Percentiles rank a stretch among this genome's conserved stretches.
Conservation (phyloP, 1,284 basidiomycete genomes). For the Melampsora medusae region DNA sequence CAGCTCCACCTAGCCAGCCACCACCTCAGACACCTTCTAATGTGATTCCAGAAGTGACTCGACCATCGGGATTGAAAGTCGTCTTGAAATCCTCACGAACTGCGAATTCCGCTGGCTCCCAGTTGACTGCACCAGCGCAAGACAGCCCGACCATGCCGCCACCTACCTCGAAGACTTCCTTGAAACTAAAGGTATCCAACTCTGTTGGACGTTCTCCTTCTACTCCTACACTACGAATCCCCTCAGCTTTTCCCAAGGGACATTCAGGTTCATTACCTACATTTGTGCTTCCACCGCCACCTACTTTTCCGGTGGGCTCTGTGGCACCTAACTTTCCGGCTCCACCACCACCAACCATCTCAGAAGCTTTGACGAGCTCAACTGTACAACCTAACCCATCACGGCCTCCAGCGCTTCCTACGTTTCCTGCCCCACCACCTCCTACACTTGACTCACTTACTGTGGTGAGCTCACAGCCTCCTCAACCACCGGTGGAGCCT, state of each 20-base stretch:
- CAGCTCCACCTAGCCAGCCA: not conserved
- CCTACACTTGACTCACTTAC: constrained; percentile 1
- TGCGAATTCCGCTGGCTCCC: not conserved
- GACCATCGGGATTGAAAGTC: constrained; percentile 31
- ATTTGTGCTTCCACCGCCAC: constrained; percentile 9
- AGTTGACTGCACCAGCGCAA: not conserved
- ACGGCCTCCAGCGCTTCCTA: not conserved
- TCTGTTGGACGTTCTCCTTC: constrained; percentile 2
- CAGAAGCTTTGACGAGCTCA: not conserved
- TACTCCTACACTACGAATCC: not conserved
- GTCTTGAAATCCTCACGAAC: constrained; percentile 21
- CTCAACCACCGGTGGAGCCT: not conserved
- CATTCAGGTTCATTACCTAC: constrained; percentile 9
- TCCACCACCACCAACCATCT: constrained; percentile 15
- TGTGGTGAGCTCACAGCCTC: not conserved
- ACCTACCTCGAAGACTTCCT: constrained; percentile 11
- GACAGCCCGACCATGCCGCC: constrained; percentile 11
- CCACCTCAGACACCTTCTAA: constrained; percentile 13
- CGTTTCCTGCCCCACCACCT: constrained; percentile 28
- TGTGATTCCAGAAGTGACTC: constrained; percentile 26
- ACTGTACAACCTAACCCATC: not conserved
- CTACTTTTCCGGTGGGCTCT: not conserved
- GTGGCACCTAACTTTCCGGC: constrained; percentile 13
- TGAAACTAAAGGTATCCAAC: constrained; percentile 29
- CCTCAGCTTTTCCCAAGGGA: not conserved